Percentiles rank a stretch among this genome's conserved stretches.
Conservation (phyloP, 2,329 filamentous ascomycete genomes). For the Neoascochyta sp. region DNA sequence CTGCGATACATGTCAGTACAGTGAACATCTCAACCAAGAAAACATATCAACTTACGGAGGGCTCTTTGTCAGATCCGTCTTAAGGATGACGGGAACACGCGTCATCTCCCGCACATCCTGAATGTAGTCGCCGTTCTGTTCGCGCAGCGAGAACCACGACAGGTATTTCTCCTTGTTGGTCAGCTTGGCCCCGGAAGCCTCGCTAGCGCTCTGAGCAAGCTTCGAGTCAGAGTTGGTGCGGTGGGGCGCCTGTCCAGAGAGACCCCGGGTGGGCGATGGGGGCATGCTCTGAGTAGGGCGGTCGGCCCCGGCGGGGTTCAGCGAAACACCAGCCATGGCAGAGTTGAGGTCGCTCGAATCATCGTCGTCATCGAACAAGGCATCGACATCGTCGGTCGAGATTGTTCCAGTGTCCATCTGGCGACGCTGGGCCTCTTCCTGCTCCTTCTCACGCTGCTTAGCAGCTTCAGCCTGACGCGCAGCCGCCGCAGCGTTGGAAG, state of each 20-base stretch:
- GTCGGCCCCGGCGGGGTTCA: slow-evolving; percentile 62
- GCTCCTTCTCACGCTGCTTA: slow-evolving; percentile 75
- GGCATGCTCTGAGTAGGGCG: slow-evolving; percentile 94
- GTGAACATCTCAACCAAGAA: background rate
- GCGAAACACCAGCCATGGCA: slow-evolving; percentile 83
- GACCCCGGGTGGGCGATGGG: slow-evolving; percentile 77
- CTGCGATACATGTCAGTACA: slow-evolving; percentile 43
- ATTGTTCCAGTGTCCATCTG: slow-evolving; percentile 94
- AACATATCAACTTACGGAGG: slow-evolving; percentile 75
- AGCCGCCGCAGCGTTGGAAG: slow-evolving; percentile 70
- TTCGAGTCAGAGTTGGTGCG: slow-evolving; percentile 94
- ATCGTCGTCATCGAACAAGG: slow-evolving; percentile 92
- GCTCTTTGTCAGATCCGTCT: slow-evolving; percentile 97
- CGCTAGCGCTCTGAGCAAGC: slow-evolving; percentile 63
- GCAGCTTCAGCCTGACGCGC: slow-evolving; percentile 78
- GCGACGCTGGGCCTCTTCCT: slow-evolving; percentile 85
- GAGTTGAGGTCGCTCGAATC: slow-evolving; percentile 80
- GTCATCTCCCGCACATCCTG: slow-evolving; percentile 99
- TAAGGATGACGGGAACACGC: slow-evolving; percentile 92
- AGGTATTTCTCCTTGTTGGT: slow-evolving; percentile 96
- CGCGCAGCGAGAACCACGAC: slow-evolving; percentile 80
- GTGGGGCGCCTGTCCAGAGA: slow-evolving; percentile 67
- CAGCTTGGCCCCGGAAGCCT: slow-evolving; percentile 73
- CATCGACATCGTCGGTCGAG: slow-evolving; percentile 87
- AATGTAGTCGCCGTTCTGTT: slow-evolving; percentile 93